Evolutionary conservation across 768 basidiomycete species (phyloP).

Genomic region (Auricularia sp.): DNA sequence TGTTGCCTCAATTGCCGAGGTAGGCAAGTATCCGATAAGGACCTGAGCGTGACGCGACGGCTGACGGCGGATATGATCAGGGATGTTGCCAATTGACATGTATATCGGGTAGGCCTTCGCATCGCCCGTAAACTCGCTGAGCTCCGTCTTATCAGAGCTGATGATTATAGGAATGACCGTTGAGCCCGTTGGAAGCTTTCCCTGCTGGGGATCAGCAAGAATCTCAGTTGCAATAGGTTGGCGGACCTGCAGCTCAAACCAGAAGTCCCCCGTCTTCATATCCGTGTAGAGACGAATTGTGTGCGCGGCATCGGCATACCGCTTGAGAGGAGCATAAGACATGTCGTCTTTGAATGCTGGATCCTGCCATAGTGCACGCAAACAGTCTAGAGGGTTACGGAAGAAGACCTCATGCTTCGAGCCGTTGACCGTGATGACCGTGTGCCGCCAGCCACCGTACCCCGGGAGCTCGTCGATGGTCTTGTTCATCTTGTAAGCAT

Average conservation of each 20-base stretch:
- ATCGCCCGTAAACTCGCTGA: conserved; percentile 23
- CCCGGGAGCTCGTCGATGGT: too few species aligned
- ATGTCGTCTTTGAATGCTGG: conserved; percentile 21
- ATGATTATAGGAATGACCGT: not conserved
- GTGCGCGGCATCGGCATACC: conserved; percentile 15
- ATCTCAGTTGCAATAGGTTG: too few species aligned
- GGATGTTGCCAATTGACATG: conserved; percentile 18
- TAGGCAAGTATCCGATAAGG: conserved; percentile 10
- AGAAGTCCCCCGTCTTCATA: conserved; percentile 24
- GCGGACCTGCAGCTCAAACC: conserved; percentile 27
- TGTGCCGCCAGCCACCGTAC: too few species aligned
- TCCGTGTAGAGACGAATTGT: conserved; percentile 17
- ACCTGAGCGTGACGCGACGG: conserved; percentile 18
- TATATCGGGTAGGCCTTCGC: conserved; percentile 22
- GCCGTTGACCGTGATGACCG: too few species aligned
- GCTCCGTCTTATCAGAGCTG: too few species aligned
- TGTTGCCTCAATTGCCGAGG: conserved; percentile 8
- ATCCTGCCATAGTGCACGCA: conserved; percentile 19
- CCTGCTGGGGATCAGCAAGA: too few species aligned
- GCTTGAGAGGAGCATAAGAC: conserved; percentile 20
- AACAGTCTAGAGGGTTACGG: conserved; percentile 19
- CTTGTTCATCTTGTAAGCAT: too few species aligned
- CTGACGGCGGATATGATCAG: conserved; percentile 15
- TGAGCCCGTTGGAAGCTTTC: too few species aligned
- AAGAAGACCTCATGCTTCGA: too few species aligned